Base-by-base conservation (phyloP, 164 flowering plant genomes). In the Hamamelis virginiana region DNA sequence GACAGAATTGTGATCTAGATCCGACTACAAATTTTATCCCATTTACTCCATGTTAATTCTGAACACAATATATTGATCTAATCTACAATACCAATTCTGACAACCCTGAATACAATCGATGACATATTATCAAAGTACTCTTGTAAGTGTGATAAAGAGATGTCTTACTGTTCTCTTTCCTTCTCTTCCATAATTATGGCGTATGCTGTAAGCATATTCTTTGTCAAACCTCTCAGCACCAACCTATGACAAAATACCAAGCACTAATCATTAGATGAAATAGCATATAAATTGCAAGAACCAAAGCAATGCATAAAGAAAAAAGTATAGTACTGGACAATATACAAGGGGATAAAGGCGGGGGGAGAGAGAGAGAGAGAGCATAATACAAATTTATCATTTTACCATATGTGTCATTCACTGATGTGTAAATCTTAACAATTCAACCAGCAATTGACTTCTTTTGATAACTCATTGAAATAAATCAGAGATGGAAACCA, bases 181-280 rank as follows among this genome's bases (percentile, higher is more conserved):
- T 80, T 96, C 99, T 80, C 75, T 91, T 71, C 99, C 99, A 81
- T 93, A 96, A 60, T 86, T 91, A 80, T 93, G 97, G 38, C 98
- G 91, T 64, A 96, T 86, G 78, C 77, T 55, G 71, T 96, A 93
- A 45, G 98, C 94, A 86, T 91, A 96, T 76, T 93, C 96, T 82
- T 96, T 96, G 75, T 96, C 98, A 77, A 96, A 96, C 72, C 90
- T 89, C 72, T 96, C 99, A 47, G 87, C 68, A 59, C 99, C 99
- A 83, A 89, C 89, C 98, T 96, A 77, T 23, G 63, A 65, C 21
- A 70, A 72, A 64, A 21, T 18, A 26, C 22, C 38, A 62, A 46
- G 45, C 23, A 70, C 1, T 28, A 60, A 19, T 50, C 22, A 38
- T 43, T 27, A 25, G 23, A 18, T 28, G 33, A 4, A 41, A 41